Evolutionary conservation across 305 asterid species (phyloP).

Genomic region (Plantago lanceolata): DNA sequence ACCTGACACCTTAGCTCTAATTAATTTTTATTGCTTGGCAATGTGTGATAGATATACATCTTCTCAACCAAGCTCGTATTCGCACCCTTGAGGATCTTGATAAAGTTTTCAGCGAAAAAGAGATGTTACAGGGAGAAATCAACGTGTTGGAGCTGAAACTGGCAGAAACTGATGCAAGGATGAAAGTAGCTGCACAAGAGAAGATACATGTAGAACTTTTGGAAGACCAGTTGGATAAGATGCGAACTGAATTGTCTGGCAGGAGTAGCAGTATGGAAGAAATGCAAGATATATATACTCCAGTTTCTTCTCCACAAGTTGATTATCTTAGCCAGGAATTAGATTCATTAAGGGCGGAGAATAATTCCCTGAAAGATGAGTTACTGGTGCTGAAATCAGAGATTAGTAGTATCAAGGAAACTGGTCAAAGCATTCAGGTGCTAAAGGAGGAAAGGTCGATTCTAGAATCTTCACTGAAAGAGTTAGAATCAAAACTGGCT

Average conservation of each 20-base stretch:
- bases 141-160: conserved; percentile 68
- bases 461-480: conserved; percentile 62
- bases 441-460: conserved; percentile 65
- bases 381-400: conserved; percentile 52
- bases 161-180: conserved; percentile 82
- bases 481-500: conserved; percentile 61
- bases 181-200: conserved; percentile 79
- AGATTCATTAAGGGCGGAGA: conserved; percentile 57
- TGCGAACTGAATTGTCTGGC: conserved; percentile 49
- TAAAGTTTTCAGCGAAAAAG: conserved; percentile 63
- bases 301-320: conserved; percentile 35
- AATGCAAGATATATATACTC: conserved; percentile 30
- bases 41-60: conserved; percentile 58
- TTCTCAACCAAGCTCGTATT: conserved; percentile 79
- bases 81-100: conserved; percentile 74
- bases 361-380: conserved; percentile 63
- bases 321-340: conserved; percentile 53
- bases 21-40: conserved; percentile 19
- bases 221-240: conserved; percentile 67
- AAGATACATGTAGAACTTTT: conserved; percentile 65
- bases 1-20: conserved; percentile 17
- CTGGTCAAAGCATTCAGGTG: conserved; percentile 57
- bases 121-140: conserved; percentile 76
- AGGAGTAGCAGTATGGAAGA: conserved; percentile 39
- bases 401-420: conserved; percentile 53